Conservation (phyloP, 257 asterid genomes). For the Paulownia fortunei region DNA sequence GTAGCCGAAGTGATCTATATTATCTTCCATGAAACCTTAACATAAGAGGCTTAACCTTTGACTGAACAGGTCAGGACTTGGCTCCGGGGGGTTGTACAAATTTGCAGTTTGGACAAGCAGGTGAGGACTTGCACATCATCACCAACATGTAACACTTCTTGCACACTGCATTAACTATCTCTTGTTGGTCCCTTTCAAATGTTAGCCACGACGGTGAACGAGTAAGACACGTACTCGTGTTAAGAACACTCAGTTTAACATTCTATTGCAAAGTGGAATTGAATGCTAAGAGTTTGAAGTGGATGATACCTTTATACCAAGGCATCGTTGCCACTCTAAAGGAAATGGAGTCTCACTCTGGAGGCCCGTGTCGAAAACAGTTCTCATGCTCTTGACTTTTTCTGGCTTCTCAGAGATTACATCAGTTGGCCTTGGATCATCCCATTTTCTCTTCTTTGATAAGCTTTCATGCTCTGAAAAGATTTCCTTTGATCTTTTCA, state of each 20-base stretch:
- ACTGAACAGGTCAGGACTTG: conserved; percentile 35
- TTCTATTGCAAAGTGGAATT: neutral
- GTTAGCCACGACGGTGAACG: conserved; percentile 64
- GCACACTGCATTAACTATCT: conserved; percentile 79
- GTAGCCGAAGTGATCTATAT: too few relatives aligned
- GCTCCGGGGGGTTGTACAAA: conserved; percentile 56
- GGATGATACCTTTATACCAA: conserved; percentile 57
- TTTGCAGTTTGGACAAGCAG: conserved; percentile 79
- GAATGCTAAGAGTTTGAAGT: neutral
- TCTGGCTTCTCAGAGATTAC: conserved; percentile 26
- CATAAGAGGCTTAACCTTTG: too few relatives aligned
- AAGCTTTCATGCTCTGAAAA: conserved; percentile 42
- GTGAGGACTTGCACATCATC: conserved; percentile 68
- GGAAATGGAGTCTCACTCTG: conserved; percentile 53
- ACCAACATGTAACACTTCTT: conserved; percentile 73
- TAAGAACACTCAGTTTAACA: too few relatives aligned
- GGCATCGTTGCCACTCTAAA: conserved; percentile 73
- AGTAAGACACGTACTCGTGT: conserved; percentile 36
- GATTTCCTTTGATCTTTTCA: conserved; percentile 40
- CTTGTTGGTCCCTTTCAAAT: conserved; percentile 59
- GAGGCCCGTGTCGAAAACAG: conserved; percentile 25
- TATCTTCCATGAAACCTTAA: too few relatives aligned
- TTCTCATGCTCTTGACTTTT: conserved; percentile 27
- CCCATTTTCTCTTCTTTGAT: conserved; percentile 61
- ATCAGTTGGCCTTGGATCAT: conserved; percentile 36